phyloP scores from a whole-genome alignment of 2,329 filamentous ascomycete genomes.

The Byssoonygena ceratinophila region DNA sequence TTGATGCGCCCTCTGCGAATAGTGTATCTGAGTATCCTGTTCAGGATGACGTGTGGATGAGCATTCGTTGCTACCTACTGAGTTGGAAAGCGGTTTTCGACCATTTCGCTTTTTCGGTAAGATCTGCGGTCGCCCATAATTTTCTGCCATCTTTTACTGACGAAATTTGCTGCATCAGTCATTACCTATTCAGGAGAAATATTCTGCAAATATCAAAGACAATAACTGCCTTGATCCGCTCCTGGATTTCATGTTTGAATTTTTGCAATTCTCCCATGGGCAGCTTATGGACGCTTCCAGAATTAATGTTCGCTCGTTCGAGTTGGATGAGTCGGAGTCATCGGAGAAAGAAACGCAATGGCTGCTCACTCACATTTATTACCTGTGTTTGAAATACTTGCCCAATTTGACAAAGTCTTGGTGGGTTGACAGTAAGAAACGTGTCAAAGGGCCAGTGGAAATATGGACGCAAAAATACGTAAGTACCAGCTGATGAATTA shows the following conservation, averaged over 20 bases:
- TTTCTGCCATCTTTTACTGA: not conserved
- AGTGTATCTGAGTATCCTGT: slow-evolving; percentile 55
- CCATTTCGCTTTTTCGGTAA: slow-evolving; percentile 59
- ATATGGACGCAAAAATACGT: slow-evolving; percentile 78
- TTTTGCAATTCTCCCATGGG: slow-evolving; percentile 66
- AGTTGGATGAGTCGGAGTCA: slow-evolving; percentile 49
- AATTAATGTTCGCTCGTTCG: slow-evolving; percentile 57
- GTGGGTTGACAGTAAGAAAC: slow-evolving; percentile 69
- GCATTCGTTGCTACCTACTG: slow-evolving; percentile 68
- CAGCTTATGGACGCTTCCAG: slow-evolving; percentile 60
- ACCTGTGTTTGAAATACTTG: slow-evolving; percentile 63
- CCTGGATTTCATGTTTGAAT: slow-evolving; percentile 70
- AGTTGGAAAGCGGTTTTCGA: slow-evolving; percentile 88
- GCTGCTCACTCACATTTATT: slow-evolving; percentile 78
- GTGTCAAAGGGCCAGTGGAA: slow-evolving; percentile 70
- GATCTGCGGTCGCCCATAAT: slow-evolving; percentile 11
- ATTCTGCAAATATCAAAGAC: slow-evolving; percentile 66
- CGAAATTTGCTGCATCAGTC: slow-evolving; percentile 38
- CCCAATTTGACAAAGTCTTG: slow-evolving; percentile 72
- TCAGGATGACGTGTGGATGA: slow-evolving; percentile 52
- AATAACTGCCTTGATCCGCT: slow-evolving; percentile 58
- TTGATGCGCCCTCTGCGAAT: slow-evolving; percentile 65
- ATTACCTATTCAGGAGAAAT: slow-evolving; percentile 71
- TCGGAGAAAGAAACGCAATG: slow-evolving; percentile 68
- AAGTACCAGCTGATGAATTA: slow-evolving; percentile 39